Evolutionary conservation across 441 rosid genomes (phyloP), one percentile per base, ranked within the genome.

Genomic region (Euphorbia schlechtendalii): DNA sequence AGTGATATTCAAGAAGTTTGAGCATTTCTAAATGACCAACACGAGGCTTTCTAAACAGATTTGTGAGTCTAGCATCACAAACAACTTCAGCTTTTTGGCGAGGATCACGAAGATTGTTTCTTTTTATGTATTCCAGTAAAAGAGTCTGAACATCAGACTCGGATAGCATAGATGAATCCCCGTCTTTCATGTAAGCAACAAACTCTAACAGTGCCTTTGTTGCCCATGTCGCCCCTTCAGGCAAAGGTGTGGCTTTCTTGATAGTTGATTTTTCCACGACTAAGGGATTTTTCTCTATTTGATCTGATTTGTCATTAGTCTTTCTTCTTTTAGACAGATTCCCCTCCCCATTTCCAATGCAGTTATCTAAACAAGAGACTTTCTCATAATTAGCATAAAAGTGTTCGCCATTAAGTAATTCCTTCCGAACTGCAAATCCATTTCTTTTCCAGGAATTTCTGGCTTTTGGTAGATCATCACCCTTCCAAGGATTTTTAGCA

Each of bases 161-260:
- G 54, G 98, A 80, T 61, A 88, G 63, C 60, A 71, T 34, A 1
- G 96, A 74, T 21, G 63, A 69, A 67, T 92, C 91, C 54, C 98
- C 99, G 65, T 85, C 77, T 79, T 64, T 89, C 97, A 95, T 77
- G 77, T 79, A 83, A 56, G 87, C 72, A 72, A 95, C 95, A 79
- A 95, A 86, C 73, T 89, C 97, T 80, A 89, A 71, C 61, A 95
- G 97, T 78, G 82, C 93, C 76, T 85, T 75, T 60, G 99, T 86
- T 11, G 95, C 99, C 92, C 99, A 95, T 61, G 67, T 48, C 64
- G 74, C 63, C 66, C 74, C 69, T 65, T 80, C 77, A 63, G 81
- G 70, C 72, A 74, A 78, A 66, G 75, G 75, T 49, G 63, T 70
- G 60, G 65, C 71, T 64, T 73, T 75, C 43, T 68, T 74, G 74